Percentiles rank a stretch among this genome's conserved stretches.
Conservation (phyloP, 495 filamentous ascomycete genomes). For the Lepraria neglecta region DNA sequence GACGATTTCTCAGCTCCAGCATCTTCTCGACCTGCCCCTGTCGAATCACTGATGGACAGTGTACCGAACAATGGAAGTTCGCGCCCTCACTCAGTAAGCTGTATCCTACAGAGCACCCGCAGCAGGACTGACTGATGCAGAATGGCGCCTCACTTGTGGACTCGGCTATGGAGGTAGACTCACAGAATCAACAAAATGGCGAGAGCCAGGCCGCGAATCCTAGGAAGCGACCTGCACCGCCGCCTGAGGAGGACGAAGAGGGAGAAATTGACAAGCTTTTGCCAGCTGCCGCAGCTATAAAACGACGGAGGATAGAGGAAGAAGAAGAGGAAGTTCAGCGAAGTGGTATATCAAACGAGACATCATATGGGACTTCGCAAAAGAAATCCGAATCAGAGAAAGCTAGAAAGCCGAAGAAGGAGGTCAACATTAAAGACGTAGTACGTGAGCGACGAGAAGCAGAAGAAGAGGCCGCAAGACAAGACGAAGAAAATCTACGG, state of each 20-base stretch:
- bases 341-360: slow-evolving; percentile 27
- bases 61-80: slow-evolving; percentile 10
- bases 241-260: slow-evolving; percentile 39
- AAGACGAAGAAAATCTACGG: slow-evolving; percentile 53
- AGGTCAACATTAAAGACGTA: slow-evolving; percentile 62
- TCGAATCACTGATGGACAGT: slow-evolving; percentile 16
- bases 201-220: slow-evolving; percentile 23
- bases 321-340: slow-evolving; percentile 37
- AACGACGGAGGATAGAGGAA: slow-evolving; percentile 55
- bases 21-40: slow-evolving; percentile 8
- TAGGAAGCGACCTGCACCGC: slow-evolving; percentile 31
- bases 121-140: neutral
- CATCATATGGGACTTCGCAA: slow-evolving; percentile 10
- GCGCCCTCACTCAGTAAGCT: slow-evolving; percentile 11
- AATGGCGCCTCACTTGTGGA: slow-evolving; percentile 14
- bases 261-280: slow-evolving; percentile 59
- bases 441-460: slow-evolving; percentile 62
- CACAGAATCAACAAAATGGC: slow-evolving; percentile 24
- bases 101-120: neutral
- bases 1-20: slow-evolving; percentile 29
- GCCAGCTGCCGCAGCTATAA: slow-evolving; percentile 65
- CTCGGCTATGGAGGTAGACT: slow-evolving; percentile 41
- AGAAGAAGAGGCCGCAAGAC: slow-evolving; percentile 54
- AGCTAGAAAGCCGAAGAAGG: slow-evolving; percentile 47
- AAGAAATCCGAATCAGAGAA: slow-evolving; percentile 30